Evolutionary conservation across 208 protist genomes (phyloP), one percentile per base, ranked within the genome.

Genomic region (Wallacemonas sp.): DNA sequence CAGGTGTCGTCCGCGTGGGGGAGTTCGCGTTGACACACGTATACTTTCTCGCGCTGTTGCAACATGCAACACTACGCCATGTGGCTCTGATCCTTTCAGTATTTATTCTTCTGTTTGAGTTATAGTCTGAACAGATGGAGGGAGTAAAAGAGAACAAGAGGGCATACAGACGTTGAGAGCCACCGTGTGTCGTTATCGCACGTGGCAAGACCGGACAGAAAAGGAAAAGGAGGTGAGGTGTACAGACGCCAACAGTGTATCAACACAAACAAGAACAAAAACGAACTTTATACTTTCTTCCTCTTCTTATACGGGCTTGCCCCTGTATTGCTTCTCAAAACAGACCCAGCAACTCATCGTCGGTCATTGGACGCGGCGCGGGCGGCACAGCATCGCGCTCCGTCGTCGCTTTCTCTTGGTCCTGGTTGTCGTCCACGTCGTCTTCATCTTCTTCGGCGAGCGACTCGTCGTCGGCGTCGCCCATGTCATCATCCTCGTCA

Each of bases 401-500:
- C 36, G 36, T 14, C 6, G 36, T 41, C 36, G 17, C 34, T 24
- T 74, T 54, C 29, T 47, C 32, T 27, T 69, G 67, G 9, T 70
- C 72, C 27, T 34, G 68, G 12, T 36, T 70, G 14, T 17, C 43
- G 14, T 71, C 76, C 29, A 58, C 54, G 36, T n/a, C 34, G 44
- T 73, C 68, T 9, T 77, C 60, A 23, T 64, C 49, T 14, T 75
- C 68, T 9, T 74, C 72, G 3, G 38, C 65, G 8, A 54, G 61
- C 12, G 2, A 16, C 0, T 79, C 71, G 5, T 74, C 74, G 8
- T 82, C 82, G 6, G 74, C 80, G 0, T 48, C 21, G 12, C 66
- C 65, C 4, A 75, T 65, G 5, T 65, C 48, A 0, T 76, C 63
- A 1, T 83, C 87, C 11, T 89, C 76, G 38, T 92, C 87, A 1